A percentile compares a stretch with the other conserved stretches of the same genome.
Evolutionary conservation across 2,329 filamentous ascomycete genomes (phyloP).

Genomic region (Hypoxylon sp.): DNA sequence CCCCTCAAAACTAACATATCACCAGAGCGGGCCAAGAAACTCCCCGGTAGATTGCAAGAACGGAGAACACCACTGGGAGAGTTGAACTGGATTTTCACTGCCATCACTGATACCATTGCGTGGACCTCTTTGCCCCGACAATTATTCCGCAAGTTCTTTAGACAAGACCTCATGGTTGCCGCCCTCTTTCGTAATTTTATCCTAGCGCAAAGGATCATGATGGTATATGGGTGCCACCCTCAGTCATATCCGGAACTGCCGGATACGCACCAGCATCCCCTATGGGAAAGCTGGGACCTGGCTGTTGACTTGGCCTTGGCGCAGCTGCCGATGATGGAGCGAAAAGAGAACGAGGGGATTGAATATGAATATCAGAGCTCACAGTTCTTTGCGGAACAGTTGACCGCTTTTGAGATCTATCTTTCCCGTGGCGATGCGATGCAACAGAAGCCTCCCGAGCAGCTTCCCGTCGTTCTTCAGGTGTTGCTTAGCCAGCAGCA

Average conservation of each 20-base stretch:
- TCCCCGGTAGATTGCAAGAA: slow-evolving; percentile 92
- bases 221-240: slow-evolving; percentile 93
- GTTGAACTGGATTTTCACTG: slow-evolving; percentile 99
- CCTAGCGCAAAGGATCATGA: slow-evolving; percentile 93
- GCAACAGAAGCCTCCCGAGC: slow-evolving; percentile 87
- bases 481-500: slow-evolving; percentile 96
- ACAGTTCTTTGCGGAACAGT: slow-evolving; percentile 94
- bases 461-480: slow-evolving; percentile 94
- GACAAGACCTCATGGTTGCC: slow-evolving; percentile 98
- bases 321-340: slow-evolving; percentile 87
- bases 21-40: slow-evolving; percentile 84
- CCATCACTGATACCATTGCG: slow-evolving; percentile 97
- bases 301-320: slow-evolving; percentile 94
- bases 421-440: slow-evolving; percentile 81
- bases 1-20: slow-evolving; percentile 74
- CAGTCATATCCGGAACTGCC: slow-evolving; percentile 92
- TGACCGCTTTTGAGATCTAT: slow-evolving; percentile 97
- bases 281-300: slow-evolving; percentile 98
- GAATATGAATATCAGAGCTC: slow-evolving; percentile 96
- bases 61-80: slow-evolving; percentile 92
- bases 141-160: slow-evolving; percentile 94
- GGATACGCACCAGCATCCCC: slow-evolving; percentile 90
- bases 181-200: slow-evolving; percentile 96
- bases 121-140: slow-evolving; percentile 94
- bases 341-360: slow-evolving; percentile 73